phyloP scores from a whole-genome alignment of 2,329 filamentous ascomycete genomes.

The Escovopsis sp. region DNA sequence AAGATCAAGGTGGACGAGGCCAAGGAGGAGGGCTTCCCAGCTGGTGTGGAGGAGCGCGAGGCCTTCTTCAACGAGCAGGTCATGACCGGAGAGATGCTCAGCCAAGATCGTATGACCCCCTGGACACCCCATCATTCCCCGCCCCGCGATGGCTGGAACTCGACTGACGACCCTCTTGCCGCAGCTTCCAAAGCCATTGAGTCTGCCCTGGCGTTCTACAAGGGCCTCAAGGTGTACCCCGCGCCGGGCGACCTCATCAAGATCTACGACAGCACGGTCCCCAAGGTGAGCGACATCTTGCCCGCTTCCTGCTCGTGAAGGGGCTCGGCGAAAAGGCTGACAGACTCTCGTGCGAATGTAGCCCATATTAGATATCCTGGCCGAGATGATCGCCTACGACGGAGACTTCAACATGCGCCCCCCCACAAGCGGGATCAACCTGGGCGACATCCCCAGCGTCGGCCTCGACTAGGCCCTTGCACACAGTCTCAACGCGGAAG shows the following conservation, averaged over 20 bases:
- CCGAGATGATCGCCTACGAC: conserved; percentile 95
- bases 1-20: conserved; percentile 63
- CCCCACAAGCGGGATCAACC: conserved; percentile 24
- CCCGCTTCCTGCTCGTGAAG: too few relatives aligned
- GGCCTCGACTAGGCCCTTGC: conserved; percentile 35
- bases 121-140: neutral
- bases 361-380: conserved; percentile 88
- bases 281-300: conserved; percentile 49
- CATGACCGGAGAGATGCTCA: conserved; percentile 71
- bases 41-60: conserved; percentile 84
- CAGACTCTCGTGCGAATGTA: conserved; percentile 18
- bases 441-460: conserved; percentile 34
- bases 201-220: conserved; percentile 91
- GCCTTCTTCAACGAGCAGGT: conserved; percentile 95
- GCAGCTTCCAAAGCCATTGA: conserved; percentile 57
- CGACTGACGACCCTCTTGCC: neutral
- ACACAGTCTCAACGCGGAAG: neutral
- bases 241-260: conserved; percentile 81
- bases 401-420: conserved; percentile 49
- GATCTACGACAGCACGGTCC: conserved; percentile 97
- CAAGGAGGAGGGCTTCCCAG: conserved; percentile 82
- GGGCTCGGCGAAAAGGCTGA: neutral
- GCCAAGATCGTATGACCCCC: conserved; percentile 53
- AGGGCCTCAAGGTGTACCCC: conserved; percentile 96
- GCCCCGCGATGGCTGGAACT: neutral